Conservation (phyloP, 2,329 filamentous ascomycete species). For the Microsporum audouinii region DNA sequence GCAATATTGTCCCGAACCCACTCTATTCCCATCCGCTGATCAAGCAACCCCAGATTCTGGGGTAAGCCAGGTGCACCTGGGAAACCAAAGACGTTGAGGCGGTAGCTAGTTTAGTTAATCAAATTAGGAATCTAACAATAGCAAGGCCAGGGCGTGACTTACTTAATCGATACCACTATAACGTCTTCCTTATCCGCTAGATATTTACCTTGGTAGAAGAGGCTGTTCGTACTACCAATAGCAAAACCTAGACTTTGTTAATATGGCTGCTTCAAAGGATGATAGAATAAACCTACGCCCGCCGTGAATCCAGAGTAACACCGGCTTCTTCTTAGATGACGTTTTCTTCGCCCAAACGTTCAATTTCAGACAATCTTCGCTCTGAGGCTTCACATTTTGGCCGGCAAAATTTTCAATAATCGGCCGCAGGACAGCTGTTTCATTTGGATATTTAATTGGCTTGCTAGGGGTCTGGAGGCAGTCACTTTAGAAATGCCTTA, state of each 20-base stretch:
- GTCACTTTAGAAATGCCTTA: not conserved
- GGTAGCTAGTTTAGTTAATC: constrained; percentile 40
- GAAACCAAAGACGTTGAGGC: constrained; percentile 35
- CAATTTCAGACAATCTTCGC: constrained; percentile 8
- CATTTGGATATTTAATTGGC: not conserved
- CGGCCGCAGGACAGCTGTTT: not conserved
- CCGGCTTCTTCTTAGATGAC: not conserved
- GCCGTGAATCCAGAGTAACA: constrained; percentile 9
- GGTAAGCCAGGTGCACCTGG: constrained; percentile 36
- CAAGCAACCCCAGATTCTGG: constrained; percentile 27
- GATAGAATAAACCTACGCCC: constrained; percentile 1
- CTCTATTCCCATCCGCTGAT: constrained; percentile 36
- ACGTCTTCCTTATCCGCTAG: constrained; percentile 7
- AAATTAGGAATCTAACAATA: no score
- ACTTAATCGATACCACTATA: constrained; percentile 8
- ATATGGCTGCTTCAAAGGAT: constrained; percentile 16
- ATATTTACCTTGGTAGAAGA: constrained; percentile 5
- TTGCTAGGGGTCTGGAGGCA: not conserved
- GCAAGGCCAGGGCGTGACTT: not conserved
- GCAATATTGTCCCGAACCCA: constrained; percentile 33
- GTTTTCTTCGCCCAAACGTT: constrained; percentile 8
- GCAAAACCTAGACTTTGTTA: constrained; percentile 23
- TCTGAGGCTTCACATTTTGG: constrained; percentile 6
- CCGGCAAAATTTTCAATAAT: constrained; percentile 8
- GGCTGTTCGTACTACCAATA: constrained; percentile 10